Percentiles rank a stretch among this genome's conserved stretches.
Evolutionary conservation across 768 basidiomycete genomes (phyloP).

Genomic region (Termitomyces sp.): DNA sequence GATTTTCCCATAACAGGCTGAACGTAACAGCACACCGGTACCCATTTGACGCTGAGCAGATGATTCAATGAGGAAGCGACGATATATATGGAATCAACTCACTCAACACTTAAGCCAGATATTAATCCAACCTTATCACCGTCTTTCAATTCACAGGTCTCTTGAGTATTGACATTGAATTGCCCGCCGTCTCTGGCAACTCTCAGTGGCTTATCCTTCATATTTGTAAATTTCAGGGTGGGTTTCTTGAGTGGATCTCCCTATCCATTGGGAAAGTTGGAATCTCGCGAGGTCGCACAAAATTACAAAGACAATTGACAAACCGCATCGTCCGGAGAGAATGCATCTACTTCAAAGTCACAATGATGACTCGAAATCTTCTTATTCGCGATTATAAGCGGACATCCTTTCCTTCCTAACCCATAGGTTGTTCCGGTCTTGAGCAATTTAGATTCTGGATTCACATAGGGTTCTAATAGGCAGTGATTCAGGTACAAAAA

Average conservation of each 20-base stretch:
- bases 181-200: slow-evolving; percentile 33
- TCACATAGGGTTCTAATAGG: not conserved
- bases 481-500: not conserved
- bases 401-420: slow-evolving; percentile 53
- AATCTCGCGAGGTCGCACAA: not conserved
- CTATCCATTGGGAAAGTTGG: slow-evolving; percentile 26
- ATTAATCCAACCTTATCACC: slow-evolving; percentile 51
- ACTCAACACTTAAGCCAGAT: slow-evolving; percentile 40
- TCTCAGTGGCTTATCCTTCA: slow-evolving; percentile 40
- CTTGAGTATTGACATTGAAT: slow-evolving; percentile 29
- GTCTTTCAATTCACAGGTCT: slow-evolving; percentile 39
- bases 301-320: slow-evolving; percentile 20
- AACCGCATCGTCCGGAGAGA: slow-evolving; percentile 50
- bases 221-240: slow-evolving; percentile 39
- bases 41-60: slow-evolving; percentile 38
- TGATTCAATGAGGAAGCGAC: not conserved
- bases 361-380: slow-evolving; percentile 64
- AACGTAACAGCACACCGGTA: slow-evolving; percentile 42
- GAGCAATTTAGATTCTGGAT: slow-evolving; percentile 45
- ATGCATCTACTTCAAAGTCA: slow-evolving; percentile 49
- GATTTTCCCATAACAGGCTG: slow-evolving; percentile 29
- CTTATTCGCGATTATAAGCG: slow-evolving; percentile 49
- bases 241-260: slow-evolving; percentile 44
- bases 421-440: slow-evolving; percentile 51
- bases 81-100: slow-evolving; percentile 15